Evolutionary conservation across 1,284 basidiomycete genomes (phyloP).

Genomic region (Fomitopsis pinicola): DNA sequence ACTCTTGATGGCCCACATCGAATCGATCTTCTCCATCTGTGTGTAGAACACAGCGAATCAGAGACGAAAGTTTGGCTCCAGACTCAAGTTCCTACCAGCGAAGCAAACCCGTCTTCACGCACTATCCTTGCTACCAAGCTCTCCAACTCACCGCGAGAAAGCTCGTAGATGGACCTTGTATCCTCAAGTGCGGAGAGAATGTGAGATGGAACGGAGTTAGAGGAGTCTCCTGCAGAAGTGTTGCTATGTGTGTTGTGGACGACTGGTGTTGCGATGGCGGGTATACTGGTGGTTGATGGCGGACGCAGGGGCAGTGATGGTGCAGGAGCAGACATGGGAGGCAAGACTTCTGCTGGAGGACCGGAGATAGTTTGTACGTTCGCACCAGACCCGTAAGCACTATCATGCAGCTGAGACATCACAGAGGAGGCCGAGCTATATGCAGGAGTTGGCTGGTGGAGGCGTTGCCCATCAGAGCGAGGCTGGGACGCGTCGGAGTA

Average conservation of each 20-base stretch:
- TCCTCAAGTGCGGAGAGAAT: conserved; percentile 13
- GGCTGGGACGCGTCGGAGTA: conserved; percentile 4
- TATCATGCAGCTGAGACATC: background rate
- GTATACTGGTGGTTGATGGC: background rate
- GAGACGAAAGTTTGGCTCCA: too few relatives aligned
- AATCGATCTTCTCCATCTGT: conserved; percentile 18
- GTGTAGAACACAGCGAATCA: background rate
- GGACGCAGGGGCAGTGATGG: background rate
- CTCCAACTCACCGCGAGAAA: conserved; percentile 28
- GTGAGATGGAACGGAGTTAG: background rate
- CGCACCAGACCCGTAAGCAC: background rate
- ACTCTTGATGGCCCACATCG: conserved; percentile 19
- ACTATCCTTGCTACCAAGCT: conserved; percentile 19
- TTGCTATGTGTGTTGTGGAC: background rate
- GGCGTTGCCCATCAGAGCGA: background rate
- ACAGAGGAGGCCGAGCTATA: background rate
- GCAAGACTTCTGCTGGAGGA: background rate
- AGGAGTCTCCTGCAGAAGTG: background rate
- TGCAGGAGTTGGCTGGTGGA: background rate
- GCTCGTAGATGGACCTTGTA: conserved; percentile 18
- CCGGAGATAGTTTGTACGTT: background rate
- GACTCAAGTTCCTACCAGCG: background rate
- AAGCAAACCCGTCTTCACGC: background rate
- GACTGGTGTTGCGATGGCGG: background rate
- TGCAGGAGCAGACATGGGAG: background rate